phyloP scores from a whole-genome alignment of 805 yeast species.

The Kluyveromyces dobzhanskii region DNA sequence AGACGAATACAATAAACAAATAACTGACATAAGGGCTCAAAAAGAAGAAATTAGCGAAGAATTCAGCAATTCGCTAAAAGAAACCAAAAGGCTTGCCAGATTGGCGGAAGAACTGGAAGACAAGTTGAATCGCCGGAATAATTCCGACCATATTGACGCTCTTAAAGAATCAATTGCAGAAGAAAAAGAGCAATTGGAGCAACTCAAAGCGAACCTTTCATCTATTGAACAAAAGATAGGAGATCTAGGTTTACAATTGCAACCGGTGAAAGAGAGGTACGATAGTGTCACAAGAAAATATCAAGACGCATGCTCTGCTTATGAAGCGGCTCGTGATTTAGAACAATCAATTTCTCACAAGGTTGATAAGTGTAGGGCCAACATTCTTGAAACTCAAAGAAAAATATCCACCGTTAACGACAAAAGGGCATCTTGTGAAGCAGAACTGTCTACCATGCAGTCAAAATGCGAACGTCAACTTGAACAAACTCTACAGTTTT shows the following conservation, averaged over 20 bases:
- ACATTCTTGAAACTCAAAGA: background rate
- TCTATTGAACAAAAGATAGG: slow-evolving; percentile 1
- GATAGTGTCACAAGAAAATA: slow-evolving; percentile 1
- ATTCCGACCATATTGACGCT: slow-evolving; percentile 16
- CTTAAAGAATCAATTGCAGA: background rate
- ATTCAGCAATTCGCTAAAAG: slow-evolving; percentile 22
- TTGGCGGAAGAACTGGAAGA: slow-evolving; percentile 18
- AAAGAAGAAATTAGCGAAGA: slow-evolving; percentile 20
- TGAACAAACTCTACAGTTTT: slow-evolving; percentile 32
- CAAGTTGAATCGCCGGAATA: slow-evolving; percentile 22
- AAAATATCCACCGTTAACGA: slow-evolving; percentile 7
- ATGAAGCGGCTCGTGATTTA: background rate
- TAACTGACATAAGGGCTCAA: slow-evolving; percentile 7
- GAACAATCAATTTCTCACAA: background rate
- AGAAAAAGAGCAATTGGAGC: background rate
- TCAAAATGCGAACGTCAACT: slow-evolving; percentile 16
- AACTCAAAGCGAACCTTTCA: slow-evolving; percentile 1
- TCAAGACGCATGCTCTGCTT: background rate
- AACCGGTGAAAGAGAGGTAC: background rate
- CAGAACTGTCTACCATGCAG: slow-evolving; percentile 14
- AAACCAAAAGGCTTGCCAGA: slow-evolving; percentile 22
- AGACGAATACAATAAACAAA: slow-evolving; percentile 8
- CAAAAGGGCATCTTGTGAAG: slow-evolving; percentile 16
- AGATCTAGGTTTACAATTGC: slow-evolving; percentile 1
- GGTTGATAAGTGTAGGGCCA: background rate